Base-by-base conservation (phyloP, 2,329 filamentous ascomycete species). In the Metarhizium humberi region DNA sequence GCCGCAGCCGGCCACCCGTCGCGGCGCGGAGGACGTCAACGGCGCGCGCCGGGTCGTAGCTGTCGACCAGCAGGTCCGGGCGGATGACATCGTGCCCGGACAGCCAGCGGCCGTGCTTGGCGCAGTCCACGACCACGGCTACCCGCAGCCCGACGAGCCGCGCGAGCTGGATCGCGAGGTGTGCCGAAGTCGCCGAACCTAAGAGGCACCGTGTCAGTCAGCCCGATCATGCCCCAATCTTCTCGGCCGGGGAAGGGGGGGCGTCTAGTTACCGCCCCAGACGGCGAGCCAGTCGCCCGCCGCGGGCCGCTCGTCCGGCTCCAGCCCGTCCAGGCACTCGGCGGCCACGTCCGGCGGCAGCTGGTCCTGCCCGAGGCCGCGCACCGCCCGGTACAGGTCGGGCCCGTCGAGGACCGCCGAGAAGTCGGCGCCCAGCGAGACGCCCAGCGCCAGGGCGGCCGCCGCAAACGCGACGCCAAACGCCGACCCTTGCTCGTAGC, bases 401-500 rank as follows among this genome's bases (percentile, higher is more conserved):
- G 86, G 85, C 0, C 86, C 84, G 3, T 67, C 62, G 3, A 72
- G 71, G 2, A 78, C 64, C n/a, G 52, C 42, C 1, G 70, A 71
- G 58, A 90, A 88, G 65, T 86, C 80, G 3, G 89, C 66, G 1
- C 88, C 87, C 58, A 89, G 78, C 60, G 84, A 90, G 42, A 90
- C 75, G 0, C 86, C 86, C 0, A 91, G 67, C 0, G 84, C 79
- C 0, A 91, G 67, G 0, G 77, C 80, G 0, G 87, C 83, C 0
- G 87, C 86, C 0, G 89, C 85, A 59, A 85, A 90, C 0, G 86
- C 86, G 0, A 90, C 87, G 1, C 86, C 87, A 0, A 89, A 66
- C 0, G 84, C 81, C 0, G 86, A 81, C 0, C 79, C 84, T 2
- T 80, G 74, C 55, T 82, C 76, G 0, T 77, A 68, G 0, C 77